phyloP scores from a whole-genome alignment of 495 filamentous ascomycete species.

The Neurospora sp. region DNA sequence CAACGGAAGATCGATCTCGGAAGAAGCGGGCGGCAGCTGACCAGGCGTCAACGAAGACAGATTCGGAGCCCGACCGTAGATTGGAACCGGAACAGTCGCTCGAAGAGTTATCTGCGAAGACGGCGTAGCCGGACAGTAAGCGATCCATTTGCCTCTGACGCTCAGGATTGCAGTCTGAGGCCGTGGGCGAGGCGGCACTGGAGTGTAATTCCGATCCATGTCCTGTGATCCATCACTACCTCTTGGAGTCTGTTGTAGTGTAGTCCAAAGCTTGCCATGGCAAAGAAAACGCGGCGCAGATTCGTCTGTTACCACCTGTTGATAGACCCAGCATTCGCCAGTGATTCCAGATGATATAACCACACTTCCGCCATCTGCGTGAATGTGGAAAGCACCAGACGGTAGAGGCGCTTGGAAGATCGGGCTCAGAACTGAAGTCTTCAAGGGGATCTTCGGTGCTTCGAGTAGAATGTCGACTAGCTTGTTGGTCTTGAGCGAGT shows the following conservation, averaged over 20 bases:
- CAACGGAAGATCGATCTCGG: slow-evolving; percentile 67
- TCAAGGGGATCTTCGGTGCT: slow-evolving; percentile 36
- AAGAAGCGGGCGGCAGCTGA: slow-evolving; percentile 61
- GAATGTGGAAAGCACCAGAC: slow-evolving; percentile 59
- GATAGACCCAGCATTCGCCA: slow-evolving; percentile 77
- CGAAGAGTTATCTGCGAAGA: slow-evolving; percentile 61
- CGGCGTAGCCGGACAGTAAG: slow-evolving; percentile 66
- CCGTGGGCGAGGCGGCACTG: slow-evolving; percentile 27
- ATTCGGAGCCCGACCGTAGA: slow-evolving; percentile 50
- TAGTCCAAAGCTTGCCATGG: slow-evolving; percentile 81
- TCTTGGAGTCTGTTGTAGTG: slow-evolving; percentile 46
- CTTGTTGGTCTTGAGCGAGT: slow-evolving; percentile 60
- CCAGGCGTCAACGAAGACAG: slow-evolving; percentile 62
- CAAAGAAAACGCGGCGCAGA: slow-evolving; percentile 43
- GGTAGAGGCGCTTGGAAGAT: slow-evolving; percentile 51
- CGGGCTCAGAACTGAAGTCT: slow-evolving; percentile 41
- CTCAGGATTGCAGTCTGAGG: slow-evolving; percentile 58
- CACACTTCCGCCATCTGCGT: slow-evolving; percentile 55
- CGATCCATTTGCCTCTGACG: slow-evolving; percentile 72
- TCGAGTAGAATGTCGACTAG: slow-evolving; percentile 61
- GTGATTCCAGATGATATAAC: slow-evolving; percentile 69
- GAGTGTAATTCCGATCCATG: slow-evolving; percentile 26
- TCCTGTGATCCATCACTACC: slow-evolving; percentile 37
- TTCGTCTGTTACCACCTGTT: slow-evolving; percentile 26
- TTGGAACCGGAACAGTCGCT: slow-evolving; percentile 40